These are phyloP conservation scores for Colletotrichum somersetense DNA, from an alignment of 2,329 filamentous ascomycete species.

Conservation along the genomic window DNA sequence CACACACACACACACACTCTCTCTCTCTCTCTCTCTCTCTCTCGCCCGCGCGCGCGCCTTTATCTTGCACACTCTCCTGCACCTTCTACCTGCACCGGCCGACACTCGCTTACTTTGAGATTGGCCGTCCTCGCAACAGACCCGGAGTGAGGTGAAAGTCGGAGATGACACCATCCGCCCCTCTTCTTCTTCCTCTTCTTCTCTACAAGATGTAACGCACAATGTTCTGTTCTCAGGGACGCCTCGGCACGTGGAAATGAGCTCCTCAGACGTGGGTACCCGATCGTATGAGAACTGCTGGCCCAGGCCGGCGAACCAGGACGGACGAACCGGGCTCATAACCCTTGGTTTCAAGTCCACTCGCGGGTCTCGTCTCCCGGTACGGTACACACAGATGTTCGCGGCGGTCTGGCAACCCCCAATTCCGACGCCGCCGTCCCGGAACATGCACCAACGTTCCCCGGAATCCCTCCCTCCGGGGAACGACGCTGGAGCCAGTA, in stretches of 20 bases:
- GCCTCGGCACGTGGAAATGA: conserved; percentile 35
- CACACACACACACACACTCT: neutral
- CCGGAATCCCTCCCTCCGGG: conserved; percentile 10
- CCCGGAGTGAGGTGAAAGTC: neutral
- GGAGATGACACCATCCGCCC: neutral
- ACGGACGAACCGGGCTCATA: too few species aligned
- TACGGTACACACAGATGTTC: neutral
- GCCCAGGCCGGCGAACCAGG: conserved; percentile 11
- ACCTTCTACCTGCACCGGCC: neutral
- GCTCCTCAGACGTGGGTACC: conserved; percentile 9
- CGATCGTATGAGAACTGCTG: conserved; percentile 9
- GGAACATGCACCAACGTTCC: conserved; percentile 33
- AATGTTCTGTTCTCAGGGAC: conserved; percentile 21
- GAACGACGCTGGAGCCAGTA: neutral
- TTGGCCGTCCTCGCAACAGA: neutral
- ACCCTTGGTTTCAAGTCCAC: neutral
- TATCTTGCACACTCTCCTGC: neutral
- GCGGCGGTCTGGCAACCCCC: conserved; percentile 8
- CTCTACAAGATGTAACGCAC: conserved; percentile 1
- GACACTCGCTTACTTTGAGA: conserved; percentile 1
- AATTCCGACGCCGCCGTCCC: conserved; percentile 29
- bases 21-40: too few species aligned
- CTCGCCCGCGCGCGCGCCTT: too few species aligned
- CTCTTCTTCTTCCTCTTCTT: neutral
- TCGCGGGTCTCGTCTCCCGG: too few species aligned